Evolutionary conservation across 2,329 filamentous ascomycete genomes (phyloP), one percentile per base, ranked within the genome.

Genomic region (Aspergillus intermedius): DNA sequence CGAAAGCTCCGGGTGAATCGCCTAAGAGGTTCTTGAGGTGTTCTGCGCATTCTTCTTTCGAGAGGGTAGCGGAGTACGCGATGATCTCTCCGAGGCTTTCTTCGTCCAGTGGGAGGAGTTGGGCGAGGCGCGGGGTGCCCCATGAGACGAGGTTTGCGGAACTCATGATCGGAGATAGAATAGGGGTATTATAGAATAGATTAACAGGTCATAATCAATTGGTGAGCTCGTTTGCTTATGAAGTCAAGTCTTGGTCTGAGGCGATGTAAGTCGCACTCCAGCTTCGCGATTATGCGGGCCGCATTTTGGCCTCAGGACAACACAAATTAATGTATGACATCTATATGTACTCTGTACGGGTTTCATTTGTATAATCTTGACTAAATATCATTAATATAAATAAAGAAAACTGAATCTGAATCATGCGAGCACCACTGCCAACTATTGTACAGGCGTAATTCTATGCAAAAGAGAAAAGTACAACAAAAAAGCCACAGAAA

Each of bases 21-120:
- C 91, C 93, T 0, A 98, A 79, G 46, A 98, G 75, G 62, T 93
- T 89, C 66, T 84, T 86, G 52, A 98, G 85, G 68, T 97, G 89
- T 39, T 90, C 84, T 45, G 83, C 89, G 12, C 88, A 87, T 54
- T 86, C 87, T 45, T 82, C 72, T 62, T 86, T 90, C 6, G 89
- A 83, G 7, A 97, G 77, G 0, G 83, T 86, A 32, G 81, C 75
- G 2, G 88, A 83, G 66, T 96, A 96, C 43, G 88, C 82, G 56
- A 97, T 77, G 40, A 96, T 80, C 64, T 97, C 88, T 62, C 83
- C 81, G 28, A 97, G 76, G 37, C 91, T 90, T 10, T 87, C 83
- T 32, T 95, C 83, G 32, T 95, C 90, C 9, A 97, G 76, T 6
- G 90, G 89, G 1, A 98, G 78, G 13, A 98, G 77, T 62, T 82